Evolutionary conservation across 208 protist species (phyloP).

Genomic region (Leishmania gerbilli): DNA sequence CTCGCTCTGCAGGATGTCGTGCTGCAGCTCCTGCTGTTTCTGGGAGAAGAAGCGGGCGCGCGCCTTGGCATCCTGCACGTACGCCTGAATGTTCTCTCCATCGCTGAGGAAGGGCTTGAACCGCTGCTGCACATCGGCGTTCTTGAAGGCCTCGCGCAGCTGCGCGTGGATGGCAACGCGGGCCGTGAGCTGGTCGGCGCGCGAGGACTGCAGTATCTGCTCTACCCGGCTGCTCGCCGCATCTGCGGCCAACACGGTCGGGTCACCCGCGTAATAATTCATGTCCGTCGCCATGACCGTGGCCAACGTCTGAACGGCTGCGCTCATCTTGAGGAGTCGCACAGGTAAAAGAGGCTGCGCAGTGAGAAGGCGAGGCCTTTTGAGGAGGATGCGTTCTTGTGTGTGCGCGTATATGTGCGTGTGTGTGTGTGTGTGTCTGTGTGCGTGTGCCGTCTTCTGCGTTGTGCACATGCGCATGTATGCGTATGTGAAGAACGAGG

Average conservation of each 20-base stretch:
- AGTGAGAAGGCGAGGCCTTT: not conserved
- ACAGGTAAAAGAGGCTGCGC: not conserved
- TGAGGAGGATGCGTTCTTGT: not conserved
- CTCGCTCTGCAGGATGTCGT: constrained; percentile 52
- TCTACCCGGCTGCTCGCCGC: constrained; percentile 51
- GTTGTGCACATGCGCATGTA: no score
- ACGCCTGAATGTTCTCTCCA: constrained; percentile 52
- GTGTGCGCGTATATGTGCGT: not conserved
- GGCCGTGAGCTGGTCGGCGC: constrained; percentile 62
- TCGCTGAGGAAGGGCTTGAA: constrained; percentile 58
- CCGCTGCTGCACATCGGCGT: constrained; percentile 52
- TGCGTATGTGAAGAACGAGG: constrained; percentile 7
- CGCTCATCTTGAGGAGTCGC: constrained; percentile 32
- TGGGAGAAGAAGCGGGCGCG: constrained; percentile 79
- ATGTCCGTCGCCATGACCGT: constrained; percentile 71
- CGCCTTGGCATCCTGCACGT: constrained; percentile 54
- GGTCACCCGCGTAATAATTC: constrained; percentile 81
- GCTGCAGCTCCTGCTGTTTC: constrained; percentile 75
- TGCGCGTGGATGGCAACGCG: constrained; percentile 84
- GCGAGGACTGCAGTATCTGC: constrained; percentile 49
- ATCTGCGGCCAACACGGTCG: constrained; percentile 46
- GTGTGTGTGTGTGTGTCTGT: not conserved
- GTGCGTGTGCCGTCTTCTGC: not conserved
- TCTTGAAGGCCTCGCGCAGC: constrained; percentile 70
- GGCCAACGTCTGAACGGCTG: constrained; percentile 58